Evolutionary conservation across 208 protist species (phyloP), one percentile per base, ranked within the genome.

Genomic region (Vickermania ingenoplastis): DNA sequence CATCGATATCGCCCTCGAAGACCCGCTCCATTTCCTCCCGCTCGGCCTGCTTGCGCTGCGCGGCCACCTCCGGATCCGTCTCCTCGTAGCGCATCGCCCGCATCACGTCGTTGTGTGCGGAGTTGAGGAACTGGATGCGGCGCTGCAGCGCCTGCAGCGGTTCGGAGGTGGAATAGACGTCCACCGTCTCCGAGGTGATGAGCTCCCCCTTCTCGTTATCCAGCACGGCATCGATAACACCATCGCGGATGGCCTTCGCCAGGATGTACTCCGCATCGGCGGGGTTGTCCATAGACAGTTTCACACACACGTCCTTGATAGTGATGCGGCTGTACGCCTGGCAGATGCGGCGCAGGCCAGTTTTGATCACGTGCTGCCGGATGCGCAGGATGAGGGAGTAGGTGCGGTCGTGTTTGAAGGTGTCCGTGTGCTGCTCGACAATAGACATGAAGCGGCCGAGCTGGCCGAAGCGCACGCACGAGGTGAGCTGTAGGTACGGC

Each of bases 201-300:
- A 99, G 74, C 61, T 85, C 83, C 14, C 89, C 83, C 27, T 86
- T 83, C 41, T 92, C 83, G 73, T 97, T 96, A 73, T 99, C 94
- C 49, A 99, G 89, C 0, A 84, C 86, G 0, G 97, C 97, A 63
- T 98, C 94, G 67, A 99, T 98, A 17, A 99, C 97, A 57, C 95
- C 91, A 77, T 98, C 96, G 61, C 83, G 86, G 57, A 99, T 98
- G 28, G 97, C 97, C 80, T 99, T 98, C 36, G 97, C 86, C 31
- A 98, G 91, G 62, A 99, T 99, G 75, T 96, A 98, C 83, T 99
- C 95, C 3, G 93, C 95, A 84, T 99, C 96, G 21, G 95, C 82
- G 5, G 87, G 69, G 59, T 92, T 94, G 65, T 97, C 96, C 61
- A 99, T 94, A 2, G 92, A 69, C 23, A 99, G 83, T 79, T 99